Percentiles rank a stretch among this genome's conserved stretches.
phyloP scores from a whole-genome alignment of 2,329 filamentous ascomycete genomes.

The Colletotrichum caudatum region DNA sequence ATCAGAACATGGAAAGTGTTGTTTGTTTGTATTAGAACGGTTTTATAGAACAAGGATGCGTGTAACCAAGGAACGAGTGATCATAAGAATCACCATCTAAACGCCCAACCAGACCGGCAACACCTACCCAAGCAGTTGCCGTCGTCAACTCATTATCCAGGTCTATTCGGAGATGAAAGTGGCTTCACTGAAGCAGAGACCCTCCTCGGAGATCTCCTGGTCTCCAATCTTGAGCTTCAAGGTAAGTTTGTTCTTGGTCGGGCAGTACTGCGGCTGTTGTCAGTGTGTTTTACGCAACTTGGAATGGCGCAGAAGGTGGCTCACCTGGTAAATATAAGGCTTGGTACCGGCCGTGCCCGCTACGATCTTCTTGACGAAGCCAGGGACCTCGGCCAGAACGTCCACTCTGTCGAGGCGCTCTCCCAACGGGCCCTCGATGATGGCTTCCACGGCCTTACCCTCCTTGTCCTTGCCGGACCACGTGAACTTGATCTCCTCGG shows the following conservation, averaged over 20 bases:
- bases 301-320: constrained; percentile 44
- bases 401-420: constrained; percentile 85
- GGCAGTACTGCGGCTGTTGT: constrained; percentile 71
- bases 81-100: constrained; percentile 28
- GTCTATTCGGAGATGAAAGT: constrained; percentile 86
- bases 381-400: constrained; percentile 96
- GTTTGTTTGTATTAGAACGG: constrained; percentile 39
- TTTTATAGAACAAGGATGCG: constrained; percentile 34
- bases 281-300: constrained; percentile 41
- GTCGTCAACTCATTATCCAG: constrained; percentile 27
- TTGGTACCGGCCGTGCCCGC: constrained; percentile 89
- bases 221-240: constrained; percentile 90
- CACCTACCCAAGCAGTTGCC: constrained; percentile 31
- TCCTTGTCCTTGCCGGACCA: constrained; percentile 86
- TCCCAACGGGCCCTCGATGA: constrained; percentile 76
- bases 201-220: constrained; percentile 81
- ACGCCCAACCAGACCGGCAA: constrained; percentile 39
- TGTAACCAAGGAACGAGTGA: constrained; percentile 39
- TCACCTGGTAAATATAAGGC: constrained; percentile 96
- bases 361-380: constrained; percentile 94
- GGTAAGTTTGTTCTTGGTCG: constrained; percentile 70
- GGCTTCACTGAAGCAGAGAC: constrained; percentile 85
- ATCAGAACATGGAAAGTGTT: constrained; percentile 22
- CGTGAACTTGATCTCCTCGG: constrained; percentile 77
- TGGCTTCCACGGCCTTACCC: constrained; percentile 77